Percentiles rank a stretch among this genome's conserved stretches.
Conservation (phyloP, 192 early-diverging fungal genomes). For the Coemansia sp. region DNA sequence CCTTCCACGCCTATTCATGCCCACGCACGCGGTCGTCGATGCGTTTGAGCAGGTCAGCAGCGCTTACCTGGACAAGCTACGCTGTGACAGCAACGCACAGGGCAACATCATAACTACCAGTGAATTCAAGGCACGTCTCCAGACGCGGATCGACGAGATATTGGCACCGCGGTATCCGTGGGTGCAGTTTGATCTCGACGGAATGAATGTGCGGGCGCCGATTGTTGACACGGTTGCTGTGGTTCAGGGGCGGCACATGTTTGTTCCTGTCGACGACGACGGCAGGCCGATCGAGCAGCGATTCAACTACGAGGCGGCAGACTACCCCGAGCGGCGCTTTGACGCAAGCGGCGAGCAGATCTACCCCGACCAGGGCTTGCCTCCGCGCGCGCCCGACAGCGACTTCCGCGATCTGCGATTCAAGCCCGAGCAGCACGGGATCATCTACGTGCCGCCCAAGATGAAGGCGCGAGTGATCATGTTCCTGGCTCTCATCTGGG, state of each 20-base stretch:
- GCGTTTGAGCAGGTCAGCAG: slow-evolving; percentile 30
- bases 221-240: slow-evolving; percentile 80
- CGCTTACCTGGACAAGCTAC: slow-evolving; percentile 15
- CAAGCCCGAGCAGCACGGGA: slow-evolving; percentile 56
- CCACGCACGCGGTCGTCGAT: slow-evolving; percentile 49
- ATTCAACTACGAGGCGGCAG: slow-evolving; percentile 59
- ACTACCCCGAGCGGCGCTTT: slow-evolving; percentile 47
- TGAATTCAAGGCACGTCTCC: slow-evolving; percentile 26
- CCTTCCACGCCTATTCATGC: slow-evolving; percentile 50
- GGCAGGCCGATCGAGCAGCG: slow-evolving; percentile 53
- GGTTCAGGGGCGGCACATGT: slow-evolving; percentile 71
- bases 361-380: slow-evolving; percentile 16
- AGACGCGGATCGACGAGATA: slow-evolving; percentile 33
- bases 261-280: slow-evolving; percentile 68
- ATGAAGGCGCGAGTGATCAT: slow-evolving; percentile 13
- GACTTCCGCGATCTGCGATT: slow-evolving; percentile 55
- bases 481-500: slow-evolving; percentile 32
- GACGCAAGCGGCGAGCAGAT: slow-evolving; percentile 1
- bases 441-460: slow-evolving; percentile 77
- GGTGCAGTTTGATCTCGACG: slow-evolving; percentile 60
- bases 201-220: slow-evolving; percentile 74
- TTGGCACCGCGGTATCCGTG: slow-evolving; percentile 41
- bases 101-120: slow-evolving; percentile 16
- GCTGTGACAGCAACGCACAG: slow-evolving; percentile 5
- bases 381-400: slow-evolving; percentile 29